Evolutionary conservation across 2,329 filamentous ascomycete genomes (phyloP), one percentile per base, ranked within the genome.

Genomic region (Geosmithia flava): DNA sequence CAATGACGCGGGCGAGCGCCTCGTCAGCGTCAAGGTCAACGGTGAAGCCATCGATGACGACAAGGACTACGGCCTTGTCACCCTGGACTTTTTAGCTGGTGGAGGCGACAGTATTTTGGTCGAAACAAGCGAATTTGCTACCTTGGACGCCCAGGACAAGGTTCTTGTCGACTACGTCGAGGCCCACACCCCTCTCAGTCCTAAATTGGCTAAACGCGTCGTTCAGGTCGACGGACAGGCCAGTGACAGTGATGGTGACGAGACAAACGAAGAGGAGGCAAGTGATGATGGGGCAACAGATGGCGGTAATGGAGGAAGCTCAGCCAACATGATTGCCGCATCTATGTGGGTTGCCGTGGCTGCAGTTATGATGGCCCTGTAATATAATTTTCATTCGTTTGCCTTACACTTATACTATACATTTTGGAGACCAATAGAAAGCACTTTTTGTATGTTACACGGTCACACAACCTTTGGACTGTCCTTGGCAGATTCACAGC

Each of bases 41-140:
- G 74, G 65, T 15, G 55, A 69, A 53, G 61, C 66, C 0, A 62
- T 83, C 2, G 69, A 75, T 33, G 60, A 67, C 11, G 60, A 59
- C 6, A 44, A 50, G 11, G 63, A 69, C 27, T 84, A 84, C 59
- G 71, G 68, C 11, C 60, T 84, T 19, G 75, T 80, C 16, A 83
- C 80, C 0, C 64, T 81, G 1, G 80, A 83, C 54, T 84, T 83
- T 53, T 53, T 84, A 0, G 77, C 78, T 1, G 70, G 70, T 2
- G 78, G 77, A 2, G 81, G 80, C 15, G 81, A 84, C 54, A 82
- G 81, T 56, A 76, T 83, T 56, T 70, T 80, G 20, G 54, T 60
- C n/a, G 42, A 54, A 1, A 58, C 55, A 7, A 57, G 52, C 23
- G 61, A 63, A 47, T 71, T 72, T 43, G 60, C 68, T 29, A 66